Evolutionary conservation across 495 filamentous ascomycete species (phyloP), one percentile per base, ranked within the genome.

Genomic region (Podospora pseudoanserina): DNA sequence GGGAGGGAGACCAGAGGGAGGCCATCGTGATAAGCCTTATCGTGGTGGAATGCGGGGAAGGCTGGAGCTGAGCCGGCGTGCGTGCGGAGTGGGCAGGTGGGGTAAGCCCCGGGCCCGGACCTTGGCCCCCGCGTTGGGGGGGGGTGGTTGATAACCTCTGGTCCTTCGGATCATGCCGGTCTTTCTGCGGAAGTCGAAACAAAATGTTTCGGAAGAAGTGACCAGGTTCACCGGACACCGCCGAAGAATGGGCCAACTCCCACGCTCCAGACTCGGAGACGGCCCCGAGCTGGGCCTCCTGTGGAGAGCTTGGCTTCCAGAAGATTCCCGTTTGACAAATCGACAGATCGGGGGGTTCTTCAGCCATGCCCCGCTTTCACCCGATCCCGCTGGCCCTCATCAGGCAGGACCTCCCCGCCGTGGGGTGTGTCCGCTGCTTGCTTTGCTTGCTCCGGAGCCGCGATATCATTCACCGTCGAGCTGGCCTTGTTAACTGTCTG

Each of bases 321-420:
- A 69, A 69, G 44, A 39, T 69, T 69, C 67, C 67, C 67, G 20
- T 20, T 61, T 69, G 67, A 69, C 67, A 69, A 69, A 69, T 69
- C 49, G 54, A 54, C 55, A 58, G 23, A 20, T 58, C 55, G 44
- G 20, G 63, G 9, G 60, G 4, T 49, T 49, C 39, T 13, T 49
- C 5, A 49, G 39, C 39, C 15, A 49, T 19, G 66, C 60, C 54
- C 66, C 66, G 5, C 66, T 23, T 62, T 65, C 18, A 16, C 53
- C 19, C 39, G 44, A 64, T 13, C 60, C 60, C 59, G 60, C 60
- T 32, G 6, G 27, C 18, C 60, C 13, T 34, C 20, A 32, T 28
- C 60, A 62, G 18, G n/a, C 28, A 32, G 28, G 19, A 5, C 62
- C 62, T 27, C 28, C 28, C 56, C 53, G 28, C 53, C 30, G 64